Conservation (phyloP, 129 eudicot genomes). For the Ambrosia artemisiifolia region DNA sequence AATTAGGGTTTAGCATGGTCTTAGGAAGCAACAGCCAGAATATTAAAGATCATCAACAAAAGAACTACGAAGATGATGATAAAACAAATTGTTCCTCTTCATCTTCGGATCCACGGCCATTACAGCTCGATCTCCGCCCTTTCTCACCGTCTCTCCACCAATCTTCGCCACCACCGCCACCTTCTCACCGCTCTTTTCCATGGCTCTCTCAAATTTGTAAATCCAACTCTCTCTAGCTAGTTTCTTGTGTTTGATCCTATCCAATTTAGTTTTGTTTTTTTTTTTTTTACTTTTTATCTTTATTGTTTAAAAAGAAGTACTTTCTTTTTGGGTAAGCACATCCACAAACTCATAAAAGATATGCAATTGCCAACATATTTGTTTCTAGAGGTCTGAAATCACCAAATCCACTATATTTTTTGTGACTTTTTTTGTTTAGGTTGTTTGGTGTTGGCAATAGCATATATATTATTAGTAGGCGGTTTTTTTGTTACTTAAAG, state of each 20-base stretch:
- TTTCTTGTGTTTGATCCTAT: neutral
- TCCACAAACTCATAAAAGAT: constrained; percentile 1
- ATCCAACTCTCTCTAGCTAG: neutral
- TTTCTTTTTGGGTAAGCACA: neutral
- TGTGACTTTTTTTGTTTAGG: no score
- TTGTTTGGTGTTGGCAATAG: no score
- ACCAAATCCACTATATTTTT: neutral
- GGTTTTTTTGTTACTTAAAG: no score
- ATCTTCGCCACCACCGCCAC: constrained; percentile 37
- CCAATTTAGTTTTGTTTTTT: neutral
- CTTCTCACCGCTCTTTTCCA: constrained; percentile 49
- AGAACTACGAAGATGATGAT: constrained; percentile 11
- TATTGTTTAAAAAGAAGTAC: neutral
- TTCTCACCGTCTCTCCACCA: constrained; percentile 54
- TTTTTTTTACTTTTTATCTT: neutral
- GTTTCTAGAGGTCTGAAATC: neutral
- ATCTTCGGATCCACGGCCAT: constrained; percentile 50
- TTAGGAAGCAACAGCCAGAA: constrained; percentile 21
- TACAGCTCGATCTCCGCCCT: constrained; percentile 84
- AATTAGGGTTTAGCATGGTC: constrained; percentile 76
- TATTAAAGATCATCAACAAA: constrained; percentile 17
- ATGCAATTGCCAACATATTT: neutral
- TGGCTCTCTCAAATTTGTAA: constrained; percentile 74
- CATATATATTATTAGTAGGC: no score
- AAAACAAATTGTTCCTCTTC: constrained; percentile 35